These are phyloP conservation scores for Tylopilus sp. DNA, from an alignment of 768 basidiomycete genomes.

Conservation along the genomic window DNA sequence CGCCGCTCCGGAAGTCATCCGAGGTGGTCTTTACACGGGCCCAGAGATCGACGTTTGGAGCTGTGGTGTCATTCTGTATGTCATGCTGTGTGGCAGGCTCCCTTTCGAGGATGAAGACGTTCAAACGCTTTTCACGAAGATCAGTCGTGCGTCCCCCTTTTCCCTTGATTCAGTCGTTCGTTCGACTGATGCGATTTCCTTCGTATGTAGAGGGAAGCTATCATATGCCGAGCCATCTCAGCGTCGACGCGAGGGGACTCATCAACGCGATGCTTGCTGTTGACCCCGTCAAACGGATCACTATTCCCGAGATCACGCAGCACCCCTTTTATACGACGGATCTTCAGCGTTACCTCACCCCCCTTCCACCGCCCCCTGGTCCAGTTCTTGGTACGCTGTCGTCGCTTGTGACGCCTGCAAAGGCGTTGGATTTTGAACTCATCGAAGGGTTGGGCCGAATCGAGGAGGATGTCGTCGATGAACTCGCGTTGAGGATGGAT, in stretches of 20 bases:
- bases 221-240: constrained; percentile 79
- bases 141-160: constrained; percentile 59
- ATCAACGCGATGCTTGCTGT: constrained; percentile 89
- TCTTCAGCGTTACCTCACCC: constrained; percentile 81
- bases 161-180: not conserved
- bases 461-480: constrained; percentile 87
- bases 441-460: constrained; percentile 92
- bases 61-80: constrained; percentile 97
- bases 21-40: constrained; percentile 91
- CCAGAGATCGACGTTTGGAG: constrained; percentile 99
- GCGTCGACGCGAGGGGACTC: constrained; percentile 71
- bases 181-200: not conserved
- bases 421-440: constrained; percentile 71
- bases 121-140: constrained; percentile 88
- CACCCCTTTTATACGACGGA: constrained; percentile 89
- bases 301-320: constrained; percentile 84
- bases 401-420: constrained; percentile 66
- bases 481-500: constrained; percentile 66
- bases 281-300: constrained; percentile 93
- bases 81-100: constrained; percentile 91
- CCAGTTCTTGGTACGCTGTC: constrained; percentile 74
- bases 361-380: constrained; percentile 73
- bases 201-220: constrained; percentile 72
- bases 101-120: constrained; percentile 99
- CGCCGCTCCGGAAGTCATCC: constrained; percentile 96